Conservation (phyloP, 2,329 filamentous ascomycete species). For the Penicillium olsonii region DNA sequence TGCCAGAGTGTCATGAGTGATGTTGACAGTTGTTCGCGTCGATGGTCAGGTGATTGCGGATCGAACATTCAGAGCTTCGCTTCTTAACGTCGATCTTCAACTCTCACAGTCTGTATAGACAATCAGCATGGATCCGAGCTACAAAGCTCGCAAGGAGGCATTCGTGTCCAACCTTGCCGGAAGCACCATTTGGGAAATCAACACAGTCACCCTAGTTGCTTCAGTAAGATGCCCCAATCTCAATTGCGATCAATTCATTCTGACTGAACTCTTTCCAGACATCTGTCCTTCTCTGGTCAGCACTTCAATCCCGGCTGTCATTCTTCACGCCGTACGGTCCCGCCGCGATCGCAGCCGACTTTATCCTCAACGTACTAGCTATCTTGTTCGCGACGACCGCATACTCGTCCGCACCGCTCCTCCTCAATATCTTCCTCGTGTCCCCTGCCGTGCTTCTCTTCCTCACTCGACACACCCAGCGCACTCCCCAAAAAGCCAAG, state of each 20-base stretch:
- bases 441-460: constrained; percentile 69
- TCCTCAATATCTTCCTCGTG: constrained; percentile 74
- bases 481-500: constrained; percentile 36
- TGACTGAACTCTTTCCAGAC: constrained; percentile 57
- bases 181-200: constrained; percentile 81
- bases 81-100: constrained; percentile 1
- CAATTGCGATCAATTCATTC: constrained; percentile 1
- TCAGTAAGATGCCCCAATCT: constrained; percentile 61
- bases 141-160: constrained; percentile 91
- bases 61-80: constrained; percentile 5
- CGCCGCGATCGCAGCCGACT: constrained; percentile 73
- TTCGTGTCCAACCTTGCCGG: constrained; percentile 92
- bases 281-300: constrained; percentile 82
- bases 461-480: constrained; percentile 37
- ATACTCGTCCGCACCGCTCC: constrained; percentile 72
- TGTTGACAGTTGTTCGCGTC: constrained; percentile 9
- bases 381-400: constrained; percentile 84
- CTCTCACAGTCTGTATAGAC: neutral
- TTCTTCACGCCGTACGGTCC: constrained; percentile 78
- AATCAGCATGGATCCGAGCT: constrained; percentile 53
- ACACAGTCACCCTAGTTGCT: constrained; percentile 79
- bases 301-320: constrained; percentile 77
- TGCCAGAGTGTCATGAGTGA: constrained; percentile 11
- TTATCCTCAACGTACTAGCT: constrained; percentile 79
- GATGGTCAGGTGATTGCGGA: constrained; percentile 9